Conservation (phyloP, 768 basidiomycete genomes). For the Trametes meyenii region DNA sequence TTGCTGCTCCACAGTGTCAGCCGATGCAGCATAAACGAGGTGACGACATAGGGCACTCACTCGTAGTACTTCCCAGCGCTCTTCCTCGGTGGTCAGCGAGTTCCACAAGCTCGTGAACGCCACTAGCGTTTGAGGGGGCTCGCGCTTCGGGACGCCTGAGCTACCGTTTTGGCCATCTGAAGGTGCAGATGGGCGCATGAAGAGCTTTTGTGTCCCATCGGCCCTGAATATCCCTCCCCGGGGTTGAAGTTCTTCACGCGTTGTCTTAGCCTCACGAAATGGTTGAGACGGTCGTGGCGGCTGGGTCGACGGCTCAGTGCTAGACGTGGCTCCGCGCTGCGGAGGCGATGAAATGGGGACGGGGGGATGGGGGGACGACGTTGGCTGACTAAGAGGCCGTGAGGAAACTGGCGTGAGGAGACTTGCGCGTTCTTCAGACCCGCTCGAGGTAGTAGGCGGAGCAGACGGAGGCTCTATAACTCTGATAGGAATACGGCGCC, state of each 20-base stretch:
- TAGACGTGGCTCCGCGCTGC: conserved; percentile 5
- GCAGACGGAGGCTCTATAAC: conserved; percentile 48
- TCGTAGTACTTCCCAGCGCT: conserved; percentile 60
- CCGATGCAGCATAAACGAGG: background rate
- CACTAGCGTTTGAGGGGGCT: conserved; percentile 52
- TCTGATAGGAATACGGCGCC: conserved; percentile 65
- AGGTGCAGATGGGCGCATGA: conserved; percentile 31
- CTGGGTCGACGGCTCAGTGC: conserved; percentile 6
- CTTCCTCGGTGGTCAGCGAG: conserved; percentile 39
- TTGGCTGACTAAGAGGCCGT: conserved; percentile 28
- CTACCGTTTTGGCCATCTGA: conserved; percentile 3
- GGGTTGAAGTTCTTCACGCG: conserved; percentile 52
- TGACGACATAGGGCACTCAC: conserved; percentile 43
- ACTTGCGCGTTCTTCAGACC: conserved; percentile 22
- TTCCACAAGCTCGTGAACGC: conserved; percentile 69
- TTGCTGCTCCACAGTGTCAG: conserved; percentile 40
- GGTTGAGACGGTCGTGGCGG: conserved; percentile 35
- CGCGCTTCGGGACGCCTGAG: conserved; percentile 22
- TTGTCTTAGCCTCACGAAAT: conserved; percentile 62
- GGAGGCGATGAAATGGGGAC: background rate
- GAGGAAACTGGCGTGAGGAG: conserved; percentile 46
- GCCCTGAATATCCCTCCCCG: conserved; percentile 76
- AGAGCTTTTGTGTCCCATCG: conserved; percentile 61
- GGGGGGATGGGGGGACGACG: background rate
- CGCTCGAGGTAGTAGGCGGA: conserved; percentile 9